Conservation (phyloP, 768 basidiomycete species). For the Collybiopsis luxurians region DNA sequence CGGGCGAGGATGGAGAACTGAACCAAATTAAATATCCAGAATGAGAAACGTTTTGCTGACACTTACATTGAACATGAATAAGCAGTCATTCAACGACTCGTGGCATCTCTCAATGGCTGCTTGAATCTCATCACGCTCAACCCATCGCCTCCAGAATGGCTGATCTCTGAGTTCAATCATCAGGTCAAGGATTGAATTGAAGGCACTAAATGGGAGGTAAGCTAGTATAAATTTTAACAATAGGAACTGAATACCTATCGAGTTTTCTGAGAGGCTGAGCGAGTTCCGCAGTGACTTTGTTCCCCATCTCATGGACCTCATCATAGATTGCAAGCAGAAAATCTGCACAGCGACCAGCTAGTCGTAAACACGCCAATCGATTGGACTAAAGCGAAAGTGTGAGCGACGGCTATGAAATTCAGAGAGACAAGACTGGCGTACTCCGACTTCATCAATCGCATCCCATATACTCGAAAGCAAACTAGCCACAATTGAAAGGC, state of each 20-base stretch:
- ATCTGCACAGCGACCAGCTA: conserved; percentile 49
- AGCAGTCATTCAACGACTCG: conserved; percentile 39
- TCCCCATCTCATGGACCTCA: conserved; percentile 37
- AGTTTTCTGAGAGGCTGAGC: conserved; percentile 34
- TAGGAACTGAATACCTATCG: conserved; percentile 23
- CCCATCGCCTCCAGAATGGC: conserved; percentile 56
- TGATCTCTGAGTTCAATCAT: conserved; percentile 42
- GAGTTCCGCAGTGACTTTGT: conserved; percentile 30
- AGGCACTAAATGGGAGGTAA: conserved; percentile 26
- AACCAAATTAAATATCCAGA: not conserved
- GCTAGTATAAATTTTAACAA: not conserved
- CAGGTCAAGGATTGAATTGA: conserved; percentile 32
- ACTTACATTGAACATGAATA: conserved; percentile 39
- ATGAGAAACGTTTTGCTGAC: no score
- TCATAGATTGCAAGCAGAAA: conserved; percentile 40
- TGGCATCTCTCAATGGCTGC: conserved; percentile 39
- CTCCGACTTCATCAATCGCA: conserved; percentile 3
- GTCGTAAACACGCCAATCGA: conserved; percentile 46
- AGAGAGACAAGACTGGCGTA: not conserved
- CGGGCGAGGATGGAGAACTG: not conserved
- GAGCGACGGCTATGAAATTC: not conserved
- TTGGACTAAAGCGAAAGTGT: conserved; percentile 34
- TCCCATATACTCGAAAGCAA: conserved; percentile 3
- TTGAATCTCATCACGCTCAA: conserved; percentile 49
- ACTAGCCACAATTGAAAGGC: not conserved